Percentiles rank a stretch among this genome's conserved stretches.
Evolutionary conservation across 2,329 filamentous ascomycete species (phyloP).

Genomic region (Paraconiothyrium sp.): DNA sequence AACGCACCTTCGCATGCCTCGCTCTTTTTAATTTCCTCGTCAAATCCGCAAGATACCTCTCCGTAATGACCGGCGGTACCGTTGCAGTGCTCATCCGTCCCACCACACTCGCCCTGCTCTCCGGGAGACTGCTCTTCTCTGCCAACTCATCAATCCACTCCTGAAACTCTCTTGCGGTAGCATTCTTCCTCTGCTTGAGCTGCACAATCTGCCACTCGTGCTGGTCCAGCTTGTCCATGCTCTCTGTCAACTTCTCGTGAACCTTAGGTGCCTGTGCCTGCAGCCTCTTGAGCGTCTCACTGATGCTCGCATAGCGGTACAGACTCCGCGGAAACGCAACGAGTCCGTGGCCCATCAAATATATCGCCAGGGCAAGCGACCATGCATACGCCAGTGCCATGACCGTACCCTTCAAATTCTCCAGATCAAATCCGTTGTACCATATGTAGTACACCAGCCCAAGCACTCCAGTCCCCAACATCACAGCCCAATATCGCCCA

Average conservation of each 20-base stretch:
- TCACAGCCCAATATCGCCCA: conserved; percentile 85
- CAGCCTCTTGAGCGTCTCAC: conserved; percentile 75
- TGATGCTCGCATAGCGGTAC: conserved; percentile 81
- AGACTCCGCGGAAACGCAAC: conserved; percentile 88
- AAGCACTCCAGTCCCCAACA: conserved; percentile 73
- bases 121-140: conserved; percentile 76
- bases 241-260: conserved; percentile 88
- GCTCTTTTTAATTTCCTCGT: conserved; percentile 84
- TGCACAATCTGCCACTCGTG: conserved; percentile 83
- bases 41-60: conserved; percentile 90
- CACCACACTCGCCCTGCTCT: conserved; percentile 57
- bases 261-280: conserved; percentile 82
- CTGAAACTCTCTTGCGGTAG: conserved; percentile 76
- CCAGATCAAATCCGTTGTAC: conserved; percentile 76
- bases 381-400: conserved; percentile 97
- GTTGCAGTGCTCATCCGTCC: conserved; percentile 49
- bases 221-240: conserved; percentile 79
- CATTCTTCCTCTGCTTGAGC: conserved; percentile 81
- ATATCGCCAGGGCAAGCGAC: conserved; percentile 90
- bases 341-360: conserved; percentile 96
- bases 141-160: conserved; percentile 97
- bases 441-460: conserved; percentile 86
- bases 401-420: conserved; percentile 80
- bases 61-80: conserved; percentile 85
- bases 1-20: conserved; percentile 82